Base-by-base conservation (phyloP, 2,329 filamentous ascomycete species). In the Fusarium hostae region DNA sequence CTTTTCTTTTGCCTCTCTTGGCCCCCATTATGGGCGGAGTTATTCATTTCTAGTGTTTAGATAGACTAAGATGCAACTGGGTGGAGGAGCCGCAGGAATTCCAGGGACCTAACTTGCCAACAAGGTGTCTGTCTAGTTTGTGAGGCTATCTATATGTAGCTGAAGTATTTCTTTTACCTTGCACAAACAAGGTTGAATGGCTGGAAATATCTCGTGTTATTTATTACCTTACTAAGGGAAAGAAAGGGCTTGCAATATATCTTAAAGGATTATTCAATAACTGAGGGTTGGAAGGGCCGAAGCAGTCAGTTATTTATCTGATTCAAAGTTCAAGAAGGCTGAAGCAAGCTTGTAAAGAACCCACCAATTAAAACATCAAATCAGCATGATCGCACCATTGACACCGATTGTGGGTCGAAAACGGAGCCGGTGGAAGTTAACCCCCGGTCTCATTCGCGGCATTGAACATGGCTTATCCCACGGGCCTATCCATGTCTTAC, bases 351-450 rank as follows among this genome's bases (percentile, higher is more conserved):
- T 30, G 28, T 37, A 28, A n/a, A 51, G 28, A 61, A 37, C 32
- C 34, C 30, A 32, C 41, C 39, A 58, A 68, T 57, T 7, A 58
- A 58, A 43, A 20, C n/a, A 55, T 22, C 9, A 44, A 30, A 26
- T 51, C 30, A 39, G 30, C 37, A 50, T 37, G 51, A 56, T 64
- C 45, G 50, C 39, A 30, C 48, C 48, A 57, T 68, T 69, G 47
- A 47, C 22, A 41, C 35, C n/a, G 26, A 39, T 66, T 47, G 34
- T 64, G 28, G 40, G 37, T 71, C 43, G 18, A 54, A 62, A 35
- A 30, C 58, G 73, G 72, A 67, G 55, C 30, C 70, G 72, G 73
- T 73, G 35, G 61, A 76, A 75, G 58, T 58, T 75, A 68, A 24
- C 44, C 70, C 71, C 73, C 72, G 66, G 68, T 65, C 68, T 71